phyloP scores from a whole-genome alignment of 371 early-diverging fungal genomes.

The Capniomyces stellatus region DNA sequence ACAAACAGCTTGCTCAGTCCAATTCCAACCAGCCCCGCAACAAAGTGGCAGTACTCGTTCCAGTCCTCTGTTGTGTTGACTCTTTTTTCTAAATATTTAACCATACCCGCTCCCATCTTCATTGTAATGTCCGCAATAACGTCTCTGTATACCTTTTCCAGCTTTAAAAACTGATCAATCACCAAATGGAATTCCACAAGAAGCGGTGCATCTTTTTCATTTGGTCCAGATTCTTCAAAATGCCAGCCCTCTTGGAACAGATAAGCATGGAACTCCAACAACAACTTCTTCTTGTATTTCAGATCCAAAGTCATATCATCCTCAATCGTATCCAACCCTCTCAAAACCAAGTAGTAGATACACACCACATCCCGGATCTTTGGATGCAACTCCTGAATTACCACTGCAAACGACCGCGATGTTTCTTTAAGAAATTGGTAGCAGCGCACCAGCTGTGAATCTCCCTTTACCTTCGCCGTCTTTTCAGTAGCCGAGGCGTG shows the following conservation, averaged over 20 bases:
- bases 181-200: slow-evolving; percentile 76
- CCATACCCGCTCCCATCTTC: slow-evolving; percentile 90
- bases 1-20: slow-evolving; percentile 82
- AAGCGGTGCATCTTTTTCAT: slow-evolving; percentile 83
- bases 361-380: slow-evolving; percentile 72
- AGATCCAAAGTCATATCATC: slow-evolving; percentile 87
- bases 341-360: slow-evolving; percentile 81
- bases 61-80: slow-evolving; percentile 68
- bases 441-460: slow-evolving; percentile 43
- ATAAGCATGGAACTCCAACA: slow-evolving; percentile 60
- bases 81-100: slow-evolving; percentile 53
- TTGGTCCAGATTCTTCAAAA: slow-evolving; percentile 66
- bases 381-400: slow-evolving; percentile 80
- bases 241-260: slow-evolving; percentile 72
- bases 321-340: slow-evolving; percentile 94
- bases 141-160: slow-evolving; percentile 53
- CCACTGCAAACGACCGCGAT: slow-evolving; percentile 88
- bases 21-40: slow-evolving; percentile 89
- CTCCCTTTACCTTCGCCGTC: slow-evolving; percentile 32
- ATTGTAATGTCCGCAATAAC: slow-evolving; percentile 81
- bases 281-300: slow-evolving; percentile 50
- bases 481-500: slow-evolving; percentile 32
- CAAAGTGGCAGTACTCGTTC: slow-evolving; percentile 92
- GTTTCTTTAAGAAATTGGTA: slow-evolving; percentile 80
- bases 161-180: slow-evolving; percentile 63